Base-by-base conservation (phyloP, 192 early-diverging fungal species). In the Backusella psychrophila region DNA sequence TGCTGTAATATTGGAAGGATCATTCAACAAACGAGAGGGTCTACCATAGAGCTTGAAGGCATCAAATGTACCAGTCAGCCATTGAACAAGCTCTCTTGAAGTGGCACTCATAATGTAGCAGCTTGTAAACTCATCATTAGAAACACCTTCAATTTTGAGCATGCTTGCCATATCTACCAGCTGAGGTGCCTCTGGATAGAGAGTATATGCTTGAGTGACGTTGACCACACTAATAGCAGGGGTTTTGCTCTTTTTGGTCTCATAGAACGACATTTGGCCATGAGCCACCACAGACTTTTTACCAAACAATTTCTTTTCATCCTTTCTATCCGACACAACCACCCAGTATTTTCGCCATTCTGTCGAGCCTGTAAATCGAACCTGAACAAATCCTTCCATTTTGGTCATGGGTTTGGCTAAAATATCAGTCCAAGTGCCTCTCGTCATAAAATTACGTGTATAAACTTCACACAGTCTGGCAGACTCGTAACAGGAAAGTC, bases 401-500 rank as follows among this genome's bases (percentile, higher is more conserved):
- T 81, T 86, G 14, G 85, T 84, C 4, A 23, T 34, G 3, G 52
- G 65, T 74, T 77, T 89, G 39, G 66, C 83, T 67, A 90, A 85
- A 72, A 86, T 86, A 36, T 88, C 88, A 23, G 78, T 76, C 66
- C 83, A 85, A 72, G 76, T 78, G 5, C 82, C 75, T 17, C 84
- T 82, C 11, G 75, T 77, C n/a, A 90, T 38, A 5, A 90, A 75
- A 1, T 86, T 88, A 9, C 85, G 80, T 9, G 94, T 92, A 63
- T 92, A 95, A 68, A 90, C 87, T 80, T 95, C 94, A 70, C 94
- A 91, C 15, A 95, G 81, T 79, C 90, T 89, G 15, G 89, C 84
- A 19, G 88, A 88, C 80, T 95, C 94, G 67, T 89, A 95, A 77
- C 92, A 92, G 23, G 90, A 87, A 17, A 95, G 85, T 17, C 93